A percentile compares a stretch with the other conserved stretches of the same genome.
Conservation (phyloP, 768 basidiomycete genomes). For the Boletellus emodensis region DNA sequence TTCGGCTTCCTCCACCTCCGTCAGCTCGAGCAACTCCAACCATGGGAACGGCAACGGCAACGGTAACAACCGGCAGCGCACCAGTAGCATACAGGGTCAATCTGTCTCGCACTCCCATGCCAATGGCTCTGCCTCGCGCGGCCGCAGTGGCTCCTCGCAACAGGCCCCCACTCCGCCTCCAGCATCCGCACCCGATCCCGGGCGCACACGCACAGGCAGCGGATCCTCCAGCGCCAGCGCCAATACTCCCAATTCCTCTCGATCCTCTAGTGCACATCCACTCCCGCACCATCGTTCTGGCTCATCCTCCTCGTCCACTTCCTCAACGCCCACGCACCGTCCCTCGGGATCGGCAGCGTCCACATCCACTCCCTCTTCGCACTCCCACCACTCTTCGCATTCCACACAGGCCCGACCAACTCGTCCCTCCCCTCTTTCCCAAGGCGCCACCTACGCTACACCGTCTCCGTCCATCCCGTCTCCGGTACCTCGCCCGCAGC, state of each 20-base stretch:
- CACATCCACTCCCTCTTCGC: constrained; percentile 26
- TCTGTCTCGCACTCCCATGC: constrained; percentile 44
- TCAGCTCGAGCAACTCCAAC: constrained; percentile 57
- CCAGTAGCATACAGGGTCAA: constrained; percentile 72
- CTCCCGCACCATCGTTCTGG: constrained; percentile 31
- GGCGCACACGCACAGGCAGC: constrained; percentile 32
- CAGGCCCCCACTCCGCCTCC: constrained; percentile 24
- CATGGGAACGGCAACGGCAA: constrained; percentile 10
- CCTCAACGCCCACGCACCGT: constrained; percentile 20
- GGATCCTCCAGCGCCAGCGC: constrained; percentile 23
- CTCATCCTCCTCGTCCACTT: constrained; percentile 27
- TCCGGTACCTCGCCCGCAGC: constrained; percentile 20
- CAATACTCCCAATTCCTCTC: constrained; percentile 5
- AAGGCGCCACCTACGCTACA: constrained; percentile 27
- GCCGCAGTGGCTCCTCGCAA: constrained; percentile 34
- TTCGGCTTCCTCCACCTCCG: constrained; percentile 72
- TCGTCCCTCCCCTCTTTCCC: constrained; percentile 32
- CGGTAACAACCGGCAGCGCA: constrained; percentile 50
- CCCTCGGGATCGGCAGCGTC: constrained; percentile 28
- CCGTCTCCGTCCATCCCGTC: constrained; percentile 12
- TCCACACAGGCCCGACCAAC: constrained; percentile 27
- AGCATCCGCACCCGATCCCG: constrained; percentile 17
- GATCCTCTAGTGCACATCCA: constrained; percentile 22
- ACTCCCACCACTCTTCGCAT: constrained; percentile 26
- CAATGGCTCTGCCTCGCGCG: constrained; percentile 31